These are phyloP conservation scores for Henckelia pumila DNA, from an alignment of 257 asterid genomes.

Conservation along the genomic window DNA sequence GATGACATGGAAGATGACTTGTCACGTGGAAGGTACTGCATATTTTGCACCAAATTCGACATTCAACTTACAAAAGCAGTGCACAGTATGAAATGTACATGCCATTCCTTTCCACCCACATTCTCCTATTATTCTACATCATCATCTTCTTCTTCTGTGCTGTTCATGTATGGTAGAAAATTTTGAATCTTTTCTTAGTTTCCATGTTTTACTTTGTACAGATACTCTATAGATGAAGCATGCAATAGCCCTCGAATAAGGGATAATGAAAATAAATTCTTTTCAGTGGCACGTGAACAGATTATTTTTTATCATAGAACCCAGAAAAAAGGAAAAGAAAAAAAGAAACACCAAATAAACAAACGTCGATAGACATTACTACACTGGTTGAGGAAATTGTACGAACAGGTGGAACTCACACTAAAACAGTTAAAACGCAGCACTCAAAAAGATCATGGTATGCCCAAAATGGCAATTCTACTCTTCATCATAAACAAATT, in stretches of 20 bases:
- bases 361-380: neutral
- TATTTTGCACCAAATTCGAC: conserved; percentile 79
- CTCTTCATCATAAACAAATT: neutral
- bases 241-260: conserved; percentile 8
- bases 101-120: conserved; percentile 49
- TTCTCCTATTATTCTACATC: conserved; percentile 43
- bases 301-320: no score
- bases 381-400: conserved; percentile 25
- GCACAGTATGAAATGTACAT: conserved; percentile 64
- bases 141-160: conserved; percentile 50
- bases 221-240: conserved; percentile 27
- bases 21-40: conserved; percentile 53
- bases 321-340: no score
- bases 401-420: conserved; percentile 25
- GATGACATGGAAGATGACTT: conserved; percentile 31
- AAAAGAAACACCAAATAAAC: neutral
- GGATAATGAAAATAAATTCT: conserved; percentile 21
- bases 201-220: conserved; percentile 27
- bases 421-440: neutral
- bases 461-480: neutral
- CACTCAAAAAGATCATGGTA: neutral
- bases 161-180: conserved; percentile 35
- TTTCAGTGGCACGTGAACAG: neutral
- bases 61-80: conserved; percentile 38
- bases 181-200: conserved; percentile 28